Evolutionary conservation across 2,329 filamentous ascomycete genomes (phyloP).

Genomic region (Dactylellina drechsleri): DNA sequence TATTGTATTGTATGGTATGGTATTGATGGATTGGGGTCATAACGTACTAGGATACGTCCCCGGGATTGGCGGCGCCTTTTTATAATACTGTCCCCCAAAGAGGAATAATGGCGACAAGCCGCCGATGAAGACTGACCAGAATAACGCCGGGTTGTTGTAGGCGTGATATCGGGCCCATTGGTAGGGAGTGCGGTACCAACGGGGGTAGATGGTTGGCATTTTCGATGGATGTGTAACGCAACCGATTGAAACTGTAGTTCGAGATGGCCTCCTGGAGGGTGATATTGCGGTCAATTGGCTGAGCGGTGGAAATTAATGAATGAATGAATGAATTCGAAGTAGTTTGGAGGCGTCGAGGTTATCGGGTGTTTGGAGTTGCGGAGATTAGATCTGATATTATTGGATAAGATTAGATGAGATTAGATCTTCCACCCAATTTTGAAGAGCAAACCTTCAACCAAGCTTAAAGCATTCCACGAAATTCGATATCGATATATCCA

Average conservation of each 20-base stretch:
- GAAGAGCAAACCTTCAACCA: background rate
- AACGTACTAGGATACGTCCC: slow-evolving; percentile 90
- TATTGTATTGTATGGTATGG: background rate
- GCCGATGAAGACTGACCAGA: slow-evolving; percentile 84
- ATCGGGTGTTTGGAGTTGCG: slow-evolving; percentile 7
- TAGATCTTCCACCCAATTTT: slow-evolving; percentile 33
- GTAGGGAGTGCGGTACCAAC: slow-evolving; percentile 85
- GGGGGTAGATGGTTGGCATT: slow-evolving; percentile 73
- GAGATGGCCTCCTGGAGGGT: slow-evolving; percentile 2
- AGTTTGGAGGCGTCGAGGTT: background rate
- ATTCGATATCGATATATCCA: background rate
- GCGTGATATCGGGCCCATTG: slow-evolving; percentile 88
- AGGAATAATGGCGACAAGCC: slow-evolving; percentile 76
- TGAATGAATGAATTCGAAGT: slow-evolving; percentile 5
- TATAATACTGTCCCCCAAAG: slow-evolving; percentile 76
- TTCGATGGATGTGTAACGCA: slow-evolving; percentile 58
- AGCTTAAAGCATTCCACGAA: background rate
- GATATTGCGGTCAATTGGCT: no score
- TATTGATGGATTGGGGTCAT: background rate
- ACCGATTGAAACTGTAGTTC: background rate
- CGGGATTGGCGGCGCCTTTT: slow-evolving; percentile 77
- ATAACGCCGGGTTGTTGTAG: slow-evolving; percentile 88
- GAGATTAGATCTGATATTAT: background rate
- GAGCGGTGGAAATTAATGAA: background rate
- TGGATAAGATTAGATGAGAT: slow-evolving; percentile 28